Conservation (phyloP, 495 filamentous ascomycete genomes). For the Daldinia childiae region DNA sequence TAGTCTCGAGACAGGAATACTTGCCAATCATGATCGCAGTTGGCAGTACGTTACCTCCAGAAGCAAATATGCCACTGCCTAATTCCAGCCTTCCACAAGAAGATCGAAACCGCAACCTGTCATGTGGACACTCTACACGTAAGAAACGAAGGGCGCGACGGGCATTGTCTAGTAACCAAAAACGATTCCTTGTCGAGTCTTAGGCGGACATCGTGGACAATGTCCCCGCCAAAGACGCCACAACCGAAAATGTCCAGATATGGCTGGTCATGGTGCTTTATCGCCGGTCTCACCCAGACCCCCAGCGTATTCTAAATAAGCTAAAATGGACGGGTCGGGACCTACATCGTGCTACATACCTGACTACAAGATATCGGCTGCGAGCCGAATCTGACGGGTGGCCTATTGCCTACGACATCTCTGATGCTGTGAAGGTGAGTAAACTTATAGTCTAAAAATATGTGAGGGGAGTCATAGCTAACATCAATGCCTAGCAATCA, state of each 20-base stretch:
- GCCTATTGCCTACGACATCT: conserved; percentile 40
- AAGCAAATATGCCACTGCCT: background rate
- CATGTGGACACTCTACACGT: conserved; percentile 25
- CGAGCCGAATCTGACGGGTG: conserved; percentile 35
- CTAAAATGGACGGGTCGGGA: conserved; percentile 38
- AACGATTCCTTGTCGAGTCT: conserved; percentile 34
- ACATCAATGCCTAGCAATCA: conserved; percentile 20
- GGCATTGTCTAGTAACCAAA: conserved; percentile 32
- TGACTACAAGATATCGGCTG: conserved; percentile 34
- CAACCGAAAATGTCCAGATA: conserved; percentile 29
- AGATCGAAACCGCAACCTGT: conserved; percentile 15
- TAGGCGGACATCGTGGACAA: conserved; percentile 38
- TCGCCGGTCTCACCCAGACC: conserved; percentile 41
- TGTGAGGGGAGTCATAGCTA: background rate
- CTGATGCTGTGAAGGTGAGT: conserved; percentile 38
- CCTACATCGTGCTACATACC: conserved; percentile 39
- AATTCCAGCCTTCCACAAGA: background rate
- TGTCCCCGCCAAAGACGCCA: conserved; percentile 34
- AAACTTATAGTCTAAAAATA: too few relatives aligned
- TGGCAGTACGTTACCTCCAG: background rate
- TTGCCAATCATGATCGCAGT: background rate
- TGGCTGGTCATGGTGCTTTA: conserved; percentile 41
- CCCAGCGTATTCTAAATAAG: conserved; percentile 27
- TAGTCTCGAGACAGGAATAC: background rate
- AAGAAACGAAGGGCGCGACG: conserved; percentile 16